Evolutionary conservation across 805 yeast species (phyloP).

Genomic region (Limtongozyma cylindracea): DNA sequence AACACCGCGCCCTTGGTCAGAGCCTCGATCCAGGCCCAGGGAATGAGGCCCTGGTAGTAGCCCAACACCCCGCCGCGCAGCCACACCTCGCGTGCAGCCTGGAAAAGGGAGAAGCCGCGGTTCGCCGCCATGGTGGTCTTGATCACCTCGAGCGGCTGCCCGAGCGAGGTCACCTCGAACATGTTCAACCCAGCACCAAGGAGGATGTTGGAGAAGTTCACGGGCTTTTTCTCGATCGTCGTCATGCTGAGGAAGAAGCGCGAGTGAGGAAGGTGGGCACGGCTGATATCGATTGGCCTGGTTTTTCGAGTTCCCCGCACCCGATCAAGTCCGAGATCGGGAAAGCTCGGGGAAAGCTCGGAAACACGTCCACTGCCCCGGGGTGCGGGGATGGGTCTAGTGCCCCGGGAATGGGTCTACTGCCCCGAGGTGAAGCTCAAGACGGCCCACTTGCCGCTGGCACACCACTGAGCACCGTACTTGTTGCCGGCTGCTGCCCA

Average conservation of each 20-base stretch:
- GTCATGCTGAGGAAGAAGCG: no score
- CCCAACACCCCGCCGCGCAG: conserved; percentile 83
- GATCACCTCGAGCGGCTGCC: conserved; percentile 89
- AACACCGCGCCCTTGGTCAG: conserved; percentile 97
- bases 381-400: no score
- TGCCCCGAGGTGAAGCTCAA: no score
- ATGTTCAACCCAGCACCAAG: conserved; percentile 85
- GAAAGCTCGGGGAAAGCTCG: no score
- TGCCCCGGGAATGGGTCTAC: no score
- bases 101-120: conserved; percentile 38
- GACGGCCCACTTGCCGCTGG: conserved; percentile 89
- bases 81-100: conserved; percentile 60
- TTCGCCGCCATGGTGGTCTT: conserved; percentile 99
- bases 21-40: conserved; percentile 99
- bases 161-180: conserved; percentile 68
- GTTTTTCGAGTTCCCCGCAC: no score
- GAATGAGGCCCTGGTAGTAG: conserved; percentile 91
- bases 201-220: conserved; percentile 70
- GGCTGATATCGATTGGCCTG: no score
- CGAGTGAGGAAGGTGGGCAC: no score
- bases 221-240: conserved; percentile 56
- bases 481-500: conserved; percentile 40
- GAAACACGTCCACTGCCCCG: no score
- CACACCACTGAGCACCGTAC: conserved; percentile 54
- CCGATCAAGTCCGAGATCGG: no score